Evolutionary conservation across 2,329 filamentous ascomycete genomes (phyloP), one percentile per base, ranked within the genome.

Genomic region (Botrytis porri): DNA sequence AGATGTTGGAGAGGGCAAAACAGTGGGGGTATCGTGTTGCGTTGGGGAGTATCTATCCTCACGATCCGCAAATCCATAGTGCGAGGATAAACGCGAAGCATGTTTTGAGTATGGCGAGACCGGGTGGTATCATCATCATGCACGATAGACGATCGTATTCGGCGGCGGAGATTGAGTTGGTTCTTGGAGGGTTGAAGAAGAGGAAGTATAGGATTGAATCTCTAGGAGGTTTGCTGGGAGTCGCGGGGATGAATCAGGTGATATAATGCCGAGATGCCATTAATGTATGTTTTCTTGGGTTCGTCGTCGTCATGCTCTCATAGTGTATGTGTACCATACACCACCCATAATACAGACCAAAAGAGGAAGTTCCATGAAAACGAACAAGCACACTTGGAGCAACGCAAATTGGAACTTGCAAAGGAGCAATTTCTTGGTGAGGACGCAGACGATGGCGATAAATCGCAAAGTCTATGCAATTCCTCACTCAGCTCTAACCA

Each of bases 111-210:
- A 94, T 94, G 91, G 85, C 92, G 51, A 85, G 88, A 64, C 90
- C 92, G 0, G 94, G 94, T 0, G 90, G 88, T 41, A 91, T 97
- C 73, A 90, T 97, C 75, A 91, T 97, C 69, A 95, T 93, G 80
- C 94, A 97, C 83, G 94, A 97, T 83, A 82, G 94, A 76, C 86
- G 94, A 79, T 84, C 86, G n/a, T 97, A 94, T 93, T 97, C 93
- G 39, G 85, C 87, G 65, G 91, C 92, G 0, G 96, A 97, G 93
- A 80, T 97, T 82, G 84, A 85, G 57, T 87, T 84, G 74, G 90
- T 96, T 57, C 81, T 97, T 76, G 92, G 92, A 0, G 91, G 93
- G 80, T 83, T 97, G 78, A 89, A 84, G 81, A 84, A 84, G 75
- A 86, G 88, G 76, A 93, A 93, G 0, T 97, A 93, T 81, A 84